Percentiles rank a stretch among this genome's conserved stretches.
Conservation (phyloP, 176 grass and related monocot species). For the Oryza meyeriana region DNA sequence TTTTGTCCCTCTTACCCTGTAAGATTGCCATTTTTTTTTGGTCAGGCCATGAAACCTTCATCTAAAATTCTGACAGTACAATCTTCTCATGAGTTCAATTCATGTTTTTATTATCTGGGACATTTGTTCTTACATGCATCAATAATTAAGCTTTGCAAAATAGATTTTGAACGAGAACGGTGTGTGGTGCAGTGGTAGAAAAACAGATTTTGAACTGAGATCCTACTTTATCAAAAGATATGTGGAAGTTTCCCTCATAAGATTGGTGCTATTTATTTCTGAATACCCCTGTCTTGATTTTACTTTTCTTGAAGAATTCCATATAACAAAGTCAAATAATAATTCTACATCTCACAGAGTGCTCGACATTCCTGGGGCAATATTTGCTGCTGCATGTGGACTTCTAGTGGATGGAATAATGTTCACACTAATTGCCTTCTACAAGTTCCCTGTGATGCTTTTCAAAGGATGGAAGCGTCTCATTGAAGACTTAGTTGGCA, state of each 20-base stretch:
- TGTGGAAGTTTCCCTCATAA: neutral
- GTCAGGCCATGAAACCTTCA: neutral
- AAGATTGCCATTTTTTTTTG: neutral
- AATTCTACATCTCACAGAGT: slow-evolving; percentile 54
- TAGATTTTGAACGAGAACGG: no score
- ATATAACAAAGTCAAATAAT: slow-evolving; percentile 22
- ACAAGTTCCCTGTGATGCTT: slow-evolving; percentile 92
- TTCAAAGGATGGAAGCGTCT: slow-evolving; percentile 95
- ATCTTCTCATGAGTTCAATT: neutral
- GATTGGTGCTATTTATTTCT: neutral
- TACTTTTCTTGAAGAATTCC: slow-evolving; percentile 1
- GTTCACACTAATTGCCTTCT: slow-evolving; percentile 64
- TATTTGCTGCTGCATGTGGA: slow-evolving; percentile 52
- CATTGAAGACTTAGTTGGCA: slow-evolving; percentile 74
- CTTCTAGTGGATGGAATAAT: slow-evolving; percentile 65
- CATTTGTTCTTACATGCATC: slow-evolving; percentile 1
- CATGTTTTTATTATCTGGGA: slow-evolving; percentile 4
- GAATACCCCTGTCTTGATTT: neutral
- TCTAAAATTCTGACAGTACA: neutral
- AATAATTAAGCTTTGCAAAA: neutral
- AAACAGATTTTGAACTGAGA: neutral
- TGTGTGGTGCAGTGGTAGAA: no score
- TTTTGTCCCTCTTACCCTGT: slow-evolving; percentile 4
- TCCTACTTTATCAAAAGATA: neutral
- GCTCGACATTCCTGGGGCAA: slow-evolving; percentile 64